These are phyloP conservation scores for Protomyces macrosporus DNA, from an alignment of 1,139 yeast genomes.

Conservation along the genomic window DNA sequence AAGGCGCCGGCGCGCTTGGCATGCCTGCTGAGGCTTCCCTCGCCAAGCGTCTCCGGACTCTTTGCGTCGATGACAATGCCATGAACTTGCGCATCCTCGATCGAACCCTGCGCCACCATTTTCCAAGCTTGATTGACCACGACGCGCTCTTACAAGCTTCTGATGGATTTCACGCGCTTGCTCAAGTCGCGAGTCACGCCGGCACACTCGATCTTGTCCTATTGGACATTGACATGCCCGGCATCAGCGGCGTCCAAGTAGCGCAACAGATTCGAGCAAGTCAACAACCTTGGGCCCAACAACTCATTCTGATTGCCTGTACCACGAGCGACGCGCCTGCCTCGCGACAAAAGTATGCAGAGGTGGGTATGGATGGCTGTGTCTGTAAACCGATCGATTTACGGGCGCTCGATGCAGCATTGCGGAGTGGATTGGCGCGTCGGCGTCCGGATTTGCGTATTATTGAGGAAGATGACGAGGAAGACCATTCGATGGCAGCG, in stretches of 20 bases:
- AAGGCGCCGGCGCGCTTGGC: not conserved
- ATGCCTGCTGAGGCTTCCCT: not conserved
- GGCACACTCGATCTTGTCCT: slow-evolving; percentile 12
- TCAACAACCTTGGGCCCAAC: not conserved
- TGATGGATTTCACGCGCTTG: slow-evolving; percentile 13
- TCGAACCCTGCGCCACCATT: slow-evolving; percentile 14
- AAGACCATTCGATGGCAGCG: no score
- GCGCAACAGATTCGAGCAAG: slow-evolving; percentile 3
- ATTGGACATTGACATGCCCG: slow-evolving; percentile 25
- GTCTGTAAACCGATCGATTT: slow-evolving; percentile 19
- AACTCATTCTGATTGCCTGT: slow-evolving; percentile 16
- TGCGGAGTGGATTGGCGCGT: not conserved
- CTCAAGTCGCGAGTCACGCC: not conserved
- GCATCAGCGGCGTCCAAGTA: slow-evolving; percentile 16
- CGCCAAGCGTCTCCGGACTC: not conserved
- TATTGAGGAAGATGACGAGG: not conserved
- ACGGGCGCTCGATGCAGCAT: slow-evolving; percentile 2
- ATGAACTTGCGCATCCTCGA: slow-evolving; percentile 14
- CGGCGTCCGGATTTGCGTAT: not conserved
- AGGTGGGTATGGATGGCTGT: slow-evolving; percentile 23
- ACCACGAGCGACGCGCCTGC: slow-evolving; percentile 14
- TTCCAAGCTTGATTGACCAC: slow-evolving; percentile 9
- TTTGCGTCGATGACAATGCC: slow-evolving; percentile 23
- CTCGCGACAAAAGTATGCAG: not conserved
- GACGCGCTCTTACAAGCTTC: not conserved